Evolutionary conservation across 306 rosid species (phyloP), one percentile per base, ranked within the genome.

Genomic region (Cucurbita maxima): DNA sequence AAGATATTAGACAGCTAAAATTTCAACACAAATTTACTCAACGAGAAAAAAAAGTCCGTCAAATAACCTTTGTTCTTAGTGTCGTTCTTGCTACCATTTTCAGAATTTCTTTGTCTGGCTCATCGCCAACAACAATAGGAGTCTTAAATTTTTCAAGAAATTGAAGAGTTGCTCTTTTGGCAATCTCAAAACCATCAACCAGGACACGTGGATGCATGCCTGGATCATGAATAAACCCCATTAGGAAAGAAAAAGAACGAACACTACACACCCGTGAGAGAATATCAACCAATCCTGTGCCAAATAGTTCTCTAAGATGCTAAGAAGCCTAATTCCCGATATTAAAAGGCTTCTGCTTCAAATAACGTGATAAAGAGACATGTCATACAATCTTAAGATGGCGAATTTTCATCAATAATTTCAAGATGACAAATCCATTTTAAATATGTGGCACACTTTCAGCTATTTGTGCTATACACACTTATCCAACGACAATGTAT

Each of bases 141-240:
- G 90, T 94, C 87, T 86, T 94, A 75, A 94, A 94, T 72, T 85
- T 86, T 64, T 94, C 99, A 41, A 94, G 88, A 79, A 91, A 94
- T 41, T 91, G 92, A 58, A 94, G 92, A 8, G 97, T 94, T 50
- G 99, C 95, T 76, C 79, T 79, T 72, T 94, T 94, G 47, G 99
- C 99, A 81, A 91, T 91, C 85, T 94, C 99, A 79, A 94, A 91
- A 51, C 99, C 99, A 85, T 94, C 99, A 67, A 94, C 97, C 79
- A 94, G 74, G 10, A 94, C 90, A 36, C 99, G 97, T 18, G 99
- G 99, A 89, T 94, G 99, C 97, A 94, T 91, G 59, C 99, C 99
- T 94, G 66, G 19, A 85, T 60, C 50, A 58, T 9, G 9, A 53
- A 7, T 30, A n/a, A 75, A 66, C 16, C 8, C 56, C 71, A 60